These are phyloP conservation scores for Anastatica hierochuntica DNA, from an alignment of 345 rosid genomes.

Conservation along the genomic window DNA sequence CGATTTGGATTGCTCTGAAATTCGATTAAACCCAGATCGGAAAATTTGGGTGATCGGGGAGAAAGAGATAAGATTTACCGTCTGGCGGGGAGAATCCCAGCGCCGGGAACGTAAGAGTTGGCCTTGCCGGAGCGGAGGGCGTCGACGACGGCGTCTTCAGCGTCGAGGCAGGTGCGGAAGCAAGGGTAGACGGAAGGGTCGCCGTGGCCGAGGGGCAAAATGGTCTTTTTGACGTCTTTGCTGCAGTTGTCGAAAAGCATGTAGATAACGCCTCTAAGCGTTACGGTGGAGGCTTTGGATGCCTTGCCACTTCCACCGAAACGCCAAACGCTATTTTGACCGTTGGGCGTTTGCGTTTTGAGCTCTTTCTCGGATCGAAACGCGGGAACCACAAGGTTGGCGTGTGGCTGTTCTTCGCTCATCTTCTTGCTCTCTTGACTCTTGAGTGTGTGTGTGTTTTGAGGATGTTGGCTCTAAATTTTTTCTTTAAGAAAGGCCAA, in stretches of 20 bases:
- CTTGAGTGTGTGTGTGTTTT: no score
- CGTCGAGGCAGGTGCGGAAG: constrained; percentile 40
- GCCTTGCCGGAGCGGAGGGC: constrained; percentile 41
- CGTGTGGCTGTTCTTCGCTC: constrained; percentile 20
- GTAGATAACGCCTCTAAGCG: constrained; percentile 35
- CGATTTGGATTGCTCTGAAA: no score
- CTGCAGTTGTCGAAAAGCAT: constrained; percentile 32
- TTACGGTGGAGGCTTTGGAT: constrained; percentile 14
- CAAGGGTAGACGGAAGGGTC: constrained; percentile 59
- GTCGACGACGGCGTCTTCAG: constrained; percentile 47
- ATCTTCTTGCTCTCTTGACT: no score
- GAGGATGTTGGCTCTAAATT: no score
- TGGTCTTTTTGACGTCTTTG: constrained; percentile 26
- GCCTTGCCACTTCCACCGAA: constrained; percentile 28
- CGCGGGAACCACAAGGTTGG: constrained; percentile 17
- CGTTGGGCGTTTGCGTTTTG: constrained; percentile 15
- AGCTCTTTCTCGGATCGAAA: constrained; percentile 8
- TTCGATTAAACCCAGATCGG: no score
- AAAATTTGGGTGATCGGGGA: no score
- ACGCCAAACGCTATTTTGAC: constrained; percentile 23
- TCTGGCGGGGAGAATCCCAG: constrained; percentile 52
- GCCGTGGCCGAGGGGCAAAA: constrained; percentile 58
- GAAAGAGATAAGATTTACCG: background rate
- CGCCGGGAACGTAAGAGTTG: constrained; percentile 39
- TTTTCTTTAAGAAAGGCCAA: no score